A percentile compares a stretch with the other conserved stretches of the same genome.
phyloP scores from a whole-genome alignment of 345 rosid species.

The Dovyalis caffra region DNA sequence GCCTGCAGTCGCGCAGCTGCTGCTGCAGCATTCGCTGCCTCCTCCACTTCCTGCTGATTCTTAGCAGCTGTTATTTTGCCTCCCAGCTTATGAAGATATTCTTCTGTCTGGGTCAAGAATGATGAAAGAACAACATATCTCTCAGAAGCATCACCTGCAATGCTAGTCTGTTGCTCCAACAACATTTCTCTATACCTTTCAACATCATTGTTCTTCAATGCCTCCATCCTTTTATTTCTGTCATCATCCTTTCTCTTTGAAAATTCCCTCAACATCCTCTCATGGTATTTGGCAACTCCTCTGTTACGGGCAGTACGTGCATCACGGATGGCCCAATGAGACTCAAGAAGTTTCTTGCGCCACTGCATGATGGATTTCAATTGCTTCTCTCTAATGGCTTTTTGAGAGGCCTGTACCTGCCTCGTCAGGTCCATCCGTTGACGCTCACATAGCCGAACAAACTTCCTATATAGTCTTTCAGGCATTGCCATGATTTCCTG shows the following conservation, averaged over 20 bases:
- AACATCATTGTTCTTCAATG: conserved; percentile 97
- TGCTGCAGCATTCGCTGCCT: conserved; percentile 95
- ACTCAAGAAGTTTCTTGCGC: conserved; percentile 98
- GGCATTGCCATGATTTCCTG: conserved; percentile 99
- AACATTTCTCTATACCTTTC: conserved; percentile 99
- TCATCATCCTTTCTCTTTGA: conserved; percentile 96
- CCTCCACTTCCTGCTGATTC: conserved; percentile 97
- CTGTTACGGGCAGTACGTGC: conserved; percentile 96
- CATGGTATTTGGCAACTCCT: conserved; percentile 99
- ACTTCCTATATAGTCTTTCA: conserved; percentile 94
- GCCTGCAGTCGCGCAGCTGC: conserved; percentile 91
- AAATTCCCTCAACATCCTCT: conserved; percentile 90
- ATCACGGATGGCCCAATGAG: conserved; percentile 98
- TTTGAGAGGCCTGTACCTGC: conserved; percentile 84
- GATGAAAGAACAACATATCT: conserved; percentile 94
- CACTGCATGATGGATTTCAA: conserved; percentile 93
- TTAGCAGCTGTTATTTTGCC: conserved; percentile 91
- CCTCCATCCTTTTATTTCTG: conserved; percentile 97
- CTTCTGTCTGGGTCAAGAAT: conserved; percentile 97
- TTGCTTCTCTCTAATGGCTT: conserved; percentile 87
- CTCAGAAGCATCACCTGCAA: conserved; percentile 91
- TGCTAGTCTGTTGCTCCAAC: conserved; percentile 92
- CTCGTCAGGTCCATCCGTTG: conserved; percentile 89
- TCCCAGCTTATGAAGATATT: conserved; percentile 90
- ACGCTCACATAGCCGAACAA: conserved; percentile 95